These are phyloP conservation scores for Kurtzmaniella quercitrusa DNA, from an alignment of 1,139 yeast species.

Conservation along the genomic window DNA sequence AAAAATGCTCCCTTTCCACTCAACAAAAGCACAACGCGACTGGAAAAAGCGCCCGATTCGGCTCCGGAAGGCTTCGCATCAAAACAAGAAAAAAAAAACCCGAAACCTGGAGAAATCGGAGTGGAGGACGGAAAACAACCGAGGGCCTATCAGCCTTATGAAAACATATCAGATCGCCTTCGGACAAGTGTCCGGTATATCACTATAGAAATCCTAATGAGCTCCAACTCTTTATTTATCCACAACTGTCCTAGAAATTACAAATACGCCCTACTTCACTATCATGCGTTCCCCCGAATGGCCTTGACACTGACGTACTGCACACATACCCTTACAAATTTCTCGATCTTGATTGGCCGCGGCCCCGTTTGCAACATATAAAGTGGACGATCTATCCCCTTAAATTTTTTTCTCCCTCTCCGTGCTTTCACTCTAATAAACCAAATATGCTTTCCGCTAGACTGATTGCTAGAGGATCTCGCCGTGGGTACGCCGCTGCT, in stretches of 20 bases:
- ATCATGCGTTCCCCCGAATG: not conserved
- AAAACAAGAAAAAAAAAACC: slow-evolving; percentile 1
- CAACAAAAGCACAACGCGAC: too few species aligned
- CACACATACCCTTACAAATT: slow-evolving; percentile 3
- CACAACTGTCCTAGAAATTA: too few species aligned
- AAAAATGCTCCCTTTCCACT: too few species aligned
- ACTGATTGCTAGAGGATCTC: slow-evolving; percentile 25
- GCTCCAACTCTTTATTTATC: not conserved
- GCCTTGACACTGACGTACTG: slow-evolving; percentile 1
- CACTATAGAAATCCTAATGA: not conserved
- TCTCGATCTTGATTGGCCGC: slow-evolving; percentile 5
- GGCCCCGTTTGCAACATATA: slow-evolving; percentile 7
- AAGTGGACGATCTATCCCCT: slow-evolving; percentile 8
- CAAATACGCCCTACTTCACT: not conserved
- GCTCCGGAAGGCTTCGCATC: slow-evolving; percentile 4
- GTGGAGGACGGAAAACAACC: slow-evolving; percentile 2
- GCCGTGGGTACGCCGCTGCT: slow-evolving; percentile 75
- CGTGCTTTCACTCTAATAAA: slow-evolving; percentile 8
- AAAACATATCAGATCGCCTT: too few species aligned
- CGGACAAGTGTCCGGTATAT: not conserved
- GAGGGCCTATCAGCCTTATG: not conserved
- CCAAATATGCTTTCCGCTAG: slow-evolving; percentile 39
- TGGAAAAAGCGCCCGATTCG: slow-evolving; percentile 4
- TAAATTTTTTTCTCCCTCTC: slow-evolving; percentile 6
- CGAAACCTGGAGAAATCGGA: slow-evolving; percentile 7